These are phyloP conservation scores for Ceratocystis eucalypticola DNA, from an alignment of 2,329 filamentous ascomycete species.

Conservation along the genomic window DNA sequence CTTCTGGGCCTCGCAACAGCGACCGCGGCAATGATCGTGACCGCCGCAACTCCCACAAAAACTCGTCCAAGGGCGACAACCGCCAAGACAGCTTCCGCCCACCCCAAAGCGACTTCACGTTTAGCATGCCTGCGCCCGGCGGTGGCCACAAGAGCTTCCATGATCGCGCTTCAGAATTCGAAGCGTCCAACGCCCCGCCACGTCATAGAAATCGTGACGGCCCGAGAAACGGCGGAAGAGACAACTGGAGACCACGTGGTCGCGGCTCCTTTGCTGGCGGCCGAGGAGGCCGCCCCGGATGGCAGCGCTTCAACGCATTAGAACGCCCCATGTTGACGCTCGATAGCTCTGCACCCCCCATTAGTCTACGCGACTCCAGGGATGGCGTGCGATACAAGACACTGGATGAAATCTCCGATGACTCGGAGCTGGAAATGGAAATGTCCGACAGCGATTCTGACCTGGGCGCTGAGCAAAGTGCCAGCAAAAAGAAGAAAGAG, in stretches of 20 bases:
- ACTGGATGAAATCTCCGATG: conserved; percentile 47
- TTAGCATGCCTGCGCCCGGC: conserved; percentile 39
- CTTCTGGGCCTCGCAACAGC: conserved; percentile 8
- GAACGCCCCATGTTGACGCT: conserved; percentile 39
- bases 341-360: conserved; percentile 31
- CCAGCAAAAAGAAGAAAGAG: neutral
- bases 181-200: conserved; percentile 17
- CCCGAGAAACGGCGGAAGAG: conserved; percentile 8
- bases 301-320: conserved; percentile 30
- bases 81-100: conserved; percentile 22
- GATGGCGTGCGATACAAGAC: conserved; percentile 39
- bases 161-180: conserved; percentile 20
- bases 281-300: conserved; percentile 23
- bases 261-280: conserved; percentile 23
- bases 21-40: conserved; percentile 4
- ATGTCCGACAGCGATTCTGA: conserved; percentile 39
- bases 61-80: neutral
- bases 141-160: conserved; percentile 25
- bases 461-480: conserved; percentile 13
- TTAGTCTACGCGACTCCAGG: conserved; percentile 34
- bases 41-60: neutral
- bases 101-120: conserved; percentile 41
- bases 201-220: conserved; percentile 17
- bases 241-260: conserved; percentile 22
- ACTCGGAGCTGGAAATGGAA: conserved; percentile 51